A percentile compares a stretch with the other conserved stretches of the same genome.
These are phyloP conservation scores for Tuctoria greenei DNA, from an alignment of 176 grass and related monocot species.

Conservation along the genomic window DNA sequence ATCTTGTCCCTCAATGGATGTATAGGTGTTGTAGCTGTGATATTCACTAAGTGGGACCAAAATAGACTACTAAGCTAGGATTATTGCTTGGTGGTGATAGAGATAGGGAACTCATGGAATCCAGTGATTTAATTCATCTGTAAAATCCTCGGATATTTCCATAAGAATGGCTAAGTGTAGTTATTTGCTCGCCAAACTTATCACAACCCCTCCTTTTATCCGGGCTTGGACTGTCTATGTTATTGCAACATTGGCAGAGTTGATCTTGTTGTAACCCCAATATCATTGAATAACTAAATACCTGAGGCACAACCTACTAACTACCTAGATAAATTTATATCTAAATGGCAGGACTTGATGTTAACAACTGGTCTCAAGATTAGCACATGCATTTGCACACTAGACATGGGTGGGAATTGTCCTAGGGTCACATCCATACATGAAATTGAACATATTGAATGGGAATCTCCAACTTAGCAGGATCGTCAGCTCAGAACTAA, in stretches of 20 bases:
- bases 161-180: too few relatives aligned
- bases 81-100: not conserved
- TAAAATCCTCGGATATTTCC: not conserved
- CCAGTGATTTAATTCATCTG: not conserved
- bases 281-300: not conserved
- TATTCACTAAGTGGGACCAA: not conserved
- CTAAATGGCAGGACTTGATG: slow-evolving; percentile 5
- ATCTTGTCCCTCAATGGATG: not conserved
- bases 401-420: not conserved
- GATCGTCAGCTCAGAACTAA: slow-evolving; percentile 7
- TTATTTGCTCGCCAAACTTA: too few relatives aligned
- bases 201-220: too few relatives aligned
- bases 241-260: too few relatives aligned
- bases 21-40: not conserved
- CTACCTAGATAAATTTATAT: not conserved
- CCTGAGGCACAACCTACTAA: not conserved
- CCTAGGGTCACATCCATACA: too few relatives aligned
- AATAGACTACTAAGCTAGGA: not conserved
- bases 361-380: not conserved
- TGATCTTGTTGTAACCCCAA: too few relatives aligned
- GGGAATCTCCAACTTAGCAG: not conserved
- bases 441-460: not conserved
- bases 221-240: too few relatives aligned
- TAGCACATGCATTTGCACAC: not conserved
- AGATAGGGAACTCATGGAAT: not conserved